phyloP scores from a whole-genome alignment of 495 filamentous ascomycete genomes.

The Astrothelium subdiscretum region DNA sequence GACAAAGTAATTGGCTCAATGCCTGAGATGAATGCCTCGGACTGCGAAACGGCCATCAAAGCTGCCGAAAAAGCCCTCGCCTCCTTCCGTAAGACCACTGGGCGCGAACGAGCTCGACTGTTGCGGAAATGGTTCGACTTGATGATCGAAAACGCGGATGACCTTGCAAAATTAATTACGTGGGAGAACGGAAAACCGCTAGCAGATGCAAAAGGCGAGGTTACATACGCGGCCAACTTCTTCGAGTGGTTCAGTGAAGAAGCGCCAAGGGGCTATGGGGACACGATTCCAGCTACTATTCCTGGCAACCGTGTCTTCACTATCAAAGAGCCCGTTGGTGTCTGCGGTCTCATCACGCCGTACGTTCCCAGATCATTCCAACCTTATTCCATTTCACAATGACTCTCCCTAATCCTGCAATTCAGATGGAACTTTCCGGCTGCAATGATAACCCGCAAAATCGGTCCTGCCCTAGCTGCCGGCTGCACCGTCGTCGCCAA shows the following conservation, averaged over 20 bases:
- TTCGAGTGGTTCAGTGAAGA: slow-evolving; percentile 75
- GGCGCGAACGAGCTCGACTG: slow-evolving; percentile 63
- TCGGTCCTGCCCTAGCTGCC: slow-evolving; percentile 40
- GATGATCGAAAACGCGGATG: slow-evolving; percentile 76
- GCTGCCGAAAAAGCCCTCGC: slow-evolving; percentile 66
- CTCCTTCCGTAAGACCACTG: slow-evolving; percentile 55
- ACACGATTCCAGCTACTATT: slow-evolving; percentile 50
- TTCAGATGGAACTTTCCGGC: slow-evolving; percentile 36
- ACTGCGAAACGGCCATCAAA: slow-evolving; percentile 67
- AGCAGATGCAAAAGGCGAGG: slow-evolving; percentile 59
- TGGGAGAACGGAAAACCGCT: slow-evolving; percentile 63
- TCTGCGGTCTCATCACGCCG: slow-evolving; percentile 89
- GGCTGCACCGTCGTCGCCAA: slow-evolving; percentile 55
- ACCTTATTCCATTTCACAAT: background rate
- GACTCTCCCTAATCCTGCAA: background rate
- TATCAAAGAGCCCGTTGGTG: slow-evolving; percentile 65
- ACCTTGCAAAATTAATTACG: slow-evolving; percentile 82
- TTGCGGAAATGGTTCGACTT: slow-evolving; percentile 85
- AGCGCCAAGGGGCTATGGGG: slow-evolving; percentile 57
- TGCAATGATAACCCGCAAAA: slow-evolving; percentile 34
- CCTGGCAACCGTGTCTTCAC: slow-evolving; percentile 34
- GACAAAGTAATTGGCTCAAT: slow-evolving; percentile 68
- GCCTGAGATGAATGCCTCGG: slow-evolving; percentile 65
- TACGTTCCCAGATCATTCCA: too few species aligned
- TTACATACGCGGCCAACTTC: slow-evolving; percentile 59